Evolutionary conservation across 306 rosid genomes (phyloP).

Genomic region (Vigna mungo): DNA sequence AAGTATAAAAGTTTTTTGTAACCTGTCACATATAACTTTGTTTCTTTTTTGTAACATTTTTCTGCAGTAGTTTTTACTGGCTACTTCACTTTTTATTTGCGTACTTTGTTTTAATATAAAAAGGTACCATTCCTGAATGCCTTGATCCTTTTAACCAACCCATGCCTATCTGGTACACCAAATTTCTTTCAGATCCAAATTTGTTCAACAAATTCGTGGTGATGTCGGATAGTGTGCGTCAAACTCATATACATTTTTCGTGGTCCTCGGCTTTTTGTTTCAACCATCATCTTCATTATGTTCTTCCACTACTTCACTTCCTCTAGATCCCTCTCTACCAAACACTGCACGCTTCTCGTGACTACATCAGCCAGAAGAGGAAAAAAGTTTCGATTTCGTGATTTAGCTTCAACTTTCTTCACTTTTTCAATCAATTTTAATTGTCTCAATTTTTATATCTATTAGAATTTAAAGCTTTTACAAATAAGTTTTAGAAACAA

Average conservation of each 20-base stretch:
- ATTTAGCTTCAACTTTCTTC: background rate
- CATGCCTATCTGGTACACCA: conserved; percentile 7
- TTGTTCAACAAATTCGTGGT: conserved; percentile 22
- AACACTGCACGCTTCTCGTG: conserved; percentile 38
- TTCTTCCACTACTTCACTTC: conserved; percentile 12
- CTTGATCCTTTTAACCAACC: conserved; percentile 22
- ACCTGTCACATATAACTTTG: background rate
- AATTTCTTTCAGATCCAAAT: conserved; percentile 24
- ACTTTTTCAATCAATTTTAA: background rate
- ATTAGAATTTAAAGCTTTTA: background rate
- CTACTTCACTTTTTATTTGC: no score
- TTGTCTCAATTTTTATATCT: background rate
- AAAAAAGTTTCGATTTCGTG: conserved; percentile 27
- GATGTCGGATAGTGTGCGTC: background rate
- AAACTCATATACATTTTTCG: conserved; percentile 35
- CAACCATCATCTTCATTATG: conserved; percentile 23
- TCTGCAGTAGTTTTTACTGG: no score
- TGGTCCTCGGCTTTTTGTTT: conserved; percentile 22
- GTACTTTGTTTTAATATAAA: no score
- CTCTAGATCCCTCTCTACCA: conserved; percentile 30
- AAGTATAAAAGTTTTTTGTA: background rate
- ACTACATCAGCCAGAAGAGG: conserved; percentile 19
- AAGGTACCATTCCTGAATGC: background rate
- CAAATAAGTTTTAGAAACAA: background rate
- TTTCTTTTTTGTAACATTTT: background rate